Base-by-base conservation (phyloP, 345 rosid species). In the Hirschfeldia incana region DNA sequence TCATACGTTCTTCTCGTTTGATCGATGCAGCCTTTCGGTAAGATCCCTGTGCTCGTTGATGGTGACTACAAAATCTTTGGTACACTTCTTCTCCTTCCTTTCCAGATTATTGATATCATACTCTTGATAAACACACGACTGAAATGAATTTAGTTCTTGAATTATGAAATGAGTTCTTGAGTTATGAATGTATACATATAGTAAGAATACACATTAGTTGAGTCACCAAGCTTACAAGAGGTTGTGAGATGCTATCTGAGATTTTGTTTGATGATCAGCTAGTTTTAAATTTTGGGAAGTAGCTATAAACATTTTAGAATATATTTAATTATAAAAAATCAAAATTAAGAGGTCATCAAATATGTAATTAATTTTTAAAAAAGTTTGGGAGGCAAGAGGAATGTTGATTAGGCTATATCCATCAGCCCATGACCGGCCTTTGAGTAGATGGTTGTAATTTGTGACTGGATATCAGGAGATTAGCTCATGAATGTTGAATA, bases 11-110 rank as follows among this genome's bases (percentile, higher is more conserved):
- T 27, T 66, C 7, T 66, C 17, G 27, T 0, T 44, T 42, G 66
- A 61, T 67, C 58, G 12, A 71, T 4, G 57, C 80, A 88, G 97
- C 97, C 97, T 79, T 91, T 90, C 32, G 94, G 92, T 83, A 55
- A 70, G 12, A 61, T 88, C 67, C 94, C 92, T 27, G 88, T 86
- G 6, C 78, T 88, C 72, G 83, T 86, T 60, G 94, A 91, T 57
- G 97, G 90, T 68, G 94, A 91, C 74, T 87, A 77, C 70, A 85
- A 73, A 36, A 73, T 79, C 65, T 79, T 73, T 36, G 83, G 83
- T 79, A 79, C 26, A 11, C 15, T 28, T 68, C 16, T 72, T 29
- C 37, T 15, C 37, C 39, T 62, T 60, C 28, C 17, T 30, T 9
- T 62, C 39, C 10, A 62, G 39, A 30, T 62, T 62, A 6, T 12